phyloP scores from a whole-genome alignment of 495 filamentous ascomycete species.

The Penicillium pancosmium region DNA sequence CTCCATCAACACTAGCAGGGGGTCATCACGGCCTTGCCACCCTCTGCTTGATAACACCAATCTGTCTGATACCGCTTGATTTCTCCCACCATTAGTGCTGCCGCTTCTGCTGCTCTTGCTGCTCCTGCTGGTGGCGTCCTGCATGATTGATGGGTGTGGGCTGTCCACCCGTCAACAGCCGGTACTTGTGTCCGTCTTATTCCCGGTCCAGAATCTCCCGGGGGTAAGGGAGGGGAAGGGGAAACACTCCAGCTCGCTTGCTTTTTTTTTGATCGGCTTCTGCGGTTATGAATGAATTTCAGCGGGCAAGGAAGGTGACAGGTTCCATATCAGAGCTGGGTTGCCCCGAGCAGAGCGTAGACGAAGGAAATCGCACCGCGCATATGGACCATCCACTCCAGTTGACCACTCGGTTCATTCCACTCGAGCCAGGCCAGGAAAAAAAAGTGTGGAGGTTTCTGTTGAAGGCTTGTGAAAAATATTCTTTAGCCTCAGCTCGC shows the following conservation, averaged over 20 bases:
- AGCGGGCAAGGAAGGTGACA: slow-evolving; percentile 3
- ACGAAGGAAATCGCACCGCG: slow-evolving; percentile 13
- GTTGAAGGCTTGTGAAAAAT: neutral
- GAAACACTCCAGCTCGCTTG: neutral
- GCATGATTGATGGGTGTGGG: neutral
- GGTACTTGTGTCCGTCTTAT: too few species aligned
- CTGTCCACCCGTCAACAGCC: neutral
- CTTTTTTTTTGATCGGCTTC: slow-evolving; percentile 20
- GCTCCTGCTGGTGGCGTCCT: neutral
- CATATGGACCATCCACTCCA: slow-evolving; percentile 5
- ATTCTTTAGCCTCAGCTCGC: neutral
- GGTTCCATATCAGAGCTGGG: slow-evolving; percentile 18
- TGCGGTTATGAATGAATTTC: slow-evolving; percentile 21
- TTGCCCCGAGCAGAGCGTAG: slow-evolving; percentile 12
- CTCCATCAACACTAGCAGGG: neutral
- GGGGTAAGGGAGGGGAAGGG: neutral
- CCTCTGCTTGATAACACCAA: neutral
- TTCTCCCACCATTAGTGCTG: neutral
- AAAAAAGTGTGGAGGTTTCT: too few species aligned
- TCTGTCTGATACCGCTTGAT: neutral
- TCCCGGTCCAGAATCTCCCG: neutral
- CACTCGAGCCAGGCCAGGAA: neutral
- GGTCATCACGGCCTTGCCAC: neutral
- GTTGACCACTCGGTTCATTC: neutral
- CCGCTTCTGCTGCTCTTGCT: neutral